Percentiles rank a stretch among this genome's conserved stretches.
These are phyloP conservation scores for Myotisia sp. DNA, from an alignment of 2,329 filamentous ascomycete genomes.

Conservation along the genomic window DNA sequence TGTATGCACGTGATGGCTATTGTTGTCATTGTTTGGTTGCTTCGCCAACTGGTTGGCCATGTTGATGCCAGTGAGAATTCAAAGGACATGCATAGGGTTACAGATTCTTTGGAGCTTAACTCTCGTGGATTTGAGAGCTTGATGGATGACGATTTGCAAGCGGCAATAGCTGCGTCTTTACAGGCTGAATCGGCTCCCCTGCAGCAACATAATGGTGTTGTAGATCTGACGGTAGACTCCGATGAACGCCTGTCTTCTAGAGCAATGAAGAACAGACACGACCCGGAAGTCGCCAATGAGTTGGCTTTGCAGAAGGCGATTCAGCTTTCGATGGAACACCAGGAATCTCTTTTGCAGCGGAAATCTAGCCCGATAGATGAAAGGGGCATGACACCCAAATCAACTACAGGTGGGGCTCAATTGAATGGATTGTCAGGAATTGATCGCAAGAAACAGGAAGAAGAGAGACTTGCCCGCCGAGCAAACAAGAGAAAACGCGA, in stretches of 20 bases:
- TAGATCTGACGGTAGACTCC: conserved; percentile 10
- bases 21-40: no score
- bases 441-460: conserved; percentile 72
- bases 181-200: neutral
- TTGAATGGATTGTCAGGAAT: conserved; percentile 38
- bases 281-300: conserved; percentile 3
- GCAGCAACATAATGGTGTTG: conserved; percentile 1
- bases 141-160: conserved; percentile 1
- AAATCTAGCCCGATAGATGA: neutral
- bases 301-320: conserved; percentile 16
- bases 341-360: conserved; percentile 4
- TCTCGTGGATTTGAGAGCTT: no score
- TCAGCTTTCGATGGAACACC: conserved; percentile 16
- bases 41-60: no score
- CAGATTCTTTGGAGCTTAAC: no score
- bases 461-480: conserved; percentile 59
- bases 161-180: conserved; percentile 2
- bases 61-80: no score
- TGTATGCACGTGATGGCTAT: no score
- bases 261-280: neutral
- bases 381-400: neutral
- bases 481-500: conserved; percentile 46
- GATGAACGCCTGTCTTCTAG: conserved; percentile 2
- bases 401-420: neutral
- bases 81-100: no score